Base-by-base conservation (phyloP, 139 green algal genomes). In the Picochlorum sp. region DNA sequence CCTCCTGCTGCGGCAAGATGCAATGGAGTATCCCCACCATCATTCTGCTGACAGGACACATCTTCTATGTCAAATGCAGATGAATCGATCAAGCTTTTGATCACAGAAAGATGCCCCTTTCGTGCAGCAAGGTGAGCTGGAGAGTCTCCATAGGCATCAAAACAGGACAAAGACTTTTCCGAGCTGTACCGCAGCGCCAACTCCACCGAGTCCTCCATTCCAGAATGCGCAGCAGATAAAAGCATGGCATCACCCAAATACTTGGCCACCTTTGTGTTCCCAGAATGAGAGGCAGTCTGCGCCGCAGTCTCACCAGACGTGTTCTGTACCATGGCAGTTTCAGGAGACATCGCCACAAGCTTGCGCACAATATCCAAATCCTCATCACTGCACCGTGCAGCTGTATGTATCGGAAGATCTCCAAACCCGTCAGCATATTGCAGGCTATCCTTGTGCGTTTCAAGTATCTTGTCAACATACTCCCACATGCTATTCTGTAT, bases 1-100 rank as follows among this genome's bases (percentile, higher is more conserved):
- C 44, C 44, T 65, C 57, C 58, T 21, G 20, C 57, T 15, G 44
- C 58, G 20, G 58, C 58, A 8, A 65, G 23, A 50, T 50, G 58
- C 15, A 65, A 26, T 23, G 58, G 58, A 0, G 58, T 65, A 32
- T 50, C n/a, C 15, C n/a, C 20, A 65, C 57, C 23, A 32, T 28
- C 18, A 65, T 65, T 65, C 20, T 28, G 20, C 11, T 16, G 23
- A 16, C 13, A n/a, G 1, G 23, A 18, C 0, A 32, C 13, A 18
- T 65, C n/a, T 26, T 65, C 20, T 8, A 51, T 45, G 1, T 32
- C 23, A 52, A 32, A 59, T 34, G 21, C 20, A 38, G 18, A 18
- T 51, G 20, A 32, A 18, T 28, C 8, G 5, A 50, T 50, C 15
- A 65, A 24, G 15, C 23, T 26, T 52, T 50, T 0, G 5, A 52